These are phyloP conservation scores for Ciborinia camelliae DNA, from an alignment of 2,329 filamentous ascomycete species.

Conservation along the genomic window DNA sequence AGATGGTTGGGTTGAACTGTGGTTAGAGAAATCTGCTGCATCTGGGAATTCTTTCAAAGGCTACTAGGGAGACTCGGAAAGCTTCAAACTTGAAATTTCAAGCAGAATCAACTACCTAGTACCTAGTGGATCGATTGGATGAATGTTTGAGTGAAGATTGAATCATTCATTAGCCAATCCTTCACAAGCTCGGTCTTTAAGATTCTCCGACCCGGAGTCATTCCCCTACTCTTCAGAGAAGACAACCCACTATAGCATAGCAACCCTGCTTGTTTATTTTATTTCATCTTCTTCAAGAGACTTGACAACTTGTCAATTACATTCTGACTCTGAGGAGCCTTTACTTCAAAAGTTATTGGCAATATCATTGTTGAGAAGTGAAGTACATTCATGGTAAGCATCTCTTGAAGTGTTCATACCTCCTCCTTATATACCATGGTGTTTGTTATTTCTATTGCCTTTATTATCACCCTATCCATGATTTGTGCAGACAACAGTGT, in stretches of 20 bases:
- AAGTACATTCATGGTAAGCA: not conserved
- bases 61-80: not conserved
- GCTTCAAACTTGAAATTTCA: not conserved
- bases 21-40: not conserved
- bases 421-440: not conserved
- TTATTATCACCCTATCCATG: not conserved
- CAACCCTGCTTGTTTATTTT: not conserved
- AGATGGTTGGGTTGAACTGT: not conserved
- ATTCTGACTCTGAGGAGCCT: not conserved
- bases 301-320: not conserved
- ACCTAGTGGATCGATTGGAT: not conserved
- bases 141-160: not conserved
- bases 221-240: not conserved
- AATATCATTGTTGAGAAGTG: not conserved
- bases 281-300: no score
- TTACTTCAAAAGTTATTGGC: not conserved
- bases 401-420: not conserved
- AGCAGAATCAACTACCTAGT: not conserved
- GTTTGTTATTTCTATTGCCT: not conserved
- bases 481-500: not conserved
- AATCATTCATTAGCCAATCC: not conserved
- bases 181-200: not conserved
- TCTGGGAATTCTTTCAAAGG: not conserved
- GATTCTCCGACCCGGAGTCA: constrained; percentile 2
- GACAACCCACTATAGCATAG: not conserved